Evolutionary conservation across 805 yeast species (phyloP).

Genomic region (Yarrowia phangngaensis): DNA sequence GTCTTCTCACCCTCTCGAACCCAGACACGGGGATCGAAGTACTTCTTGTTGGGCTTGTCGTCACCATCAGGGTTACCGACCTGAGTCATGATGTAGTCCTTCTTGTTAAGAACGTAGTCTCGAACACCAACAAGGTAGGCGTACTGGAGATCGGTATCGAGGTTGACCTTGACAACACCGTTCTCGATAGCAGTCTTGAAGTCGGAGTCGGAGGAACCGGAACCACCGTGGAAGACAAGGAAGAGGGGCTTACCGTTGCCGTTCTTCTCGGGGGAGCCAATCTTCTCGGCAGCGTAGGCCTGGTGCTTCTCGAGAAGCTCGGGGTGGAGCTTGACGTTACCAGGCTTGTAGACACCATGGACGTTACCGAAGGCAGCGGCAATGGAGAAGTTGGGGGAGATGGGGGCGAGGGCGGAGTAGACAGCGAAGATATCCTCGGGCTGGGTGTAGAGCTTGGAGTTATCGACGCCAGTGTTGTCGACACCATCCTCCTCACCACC

Average conservation of each 20-base stretch:
- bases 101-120: constrained; percentile 92
- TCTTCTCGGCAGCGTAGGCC: constrained; percentile 70
- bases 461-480: constrained; percentile 89
- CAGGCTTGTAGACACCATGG: constrained; percentile 99
- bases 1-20: constrained; percentile 99
- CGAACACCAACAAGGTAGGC: constrained; percentile 97
- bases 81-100: constrained; percentile 82
- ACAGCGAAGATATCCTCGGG: constrained; percentile 93
- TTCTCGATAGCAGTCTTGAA: constrained; percentile 82
- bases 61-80: constrained; percentile 99
- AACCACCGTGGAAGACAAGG: constrained; percentile 99
- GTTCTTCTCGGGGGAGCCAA: constrained; percentile 43
- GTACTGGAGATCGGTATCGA: constrained; percentile 98
- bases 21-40: constrained; percentile 99
- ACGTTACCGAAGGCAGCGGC: constrained; percentile 99
- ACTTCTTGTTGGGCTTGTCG: constrained; percentile 99
- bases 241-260: constrained; percentile 65
- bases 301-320: constrained; percentile 95
- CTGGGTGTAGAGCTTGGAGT: constrained; percentile 84
- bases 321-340: constrained; percentile 92
- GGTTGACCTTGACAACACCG: constrained; percentile 98
- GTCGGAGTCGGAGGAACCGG: constrained; percentile 92
- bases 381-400: constrained; percentile 96
- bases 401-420: constrained; percentile 81
- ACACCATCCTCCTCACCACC: constrained; percentile 99